These are phyloP conservation scores for Talaromyces sp. DNA, from an alignment of 2,329 filamentous ascomycete species.

Conservation along the genomic window DNA sequence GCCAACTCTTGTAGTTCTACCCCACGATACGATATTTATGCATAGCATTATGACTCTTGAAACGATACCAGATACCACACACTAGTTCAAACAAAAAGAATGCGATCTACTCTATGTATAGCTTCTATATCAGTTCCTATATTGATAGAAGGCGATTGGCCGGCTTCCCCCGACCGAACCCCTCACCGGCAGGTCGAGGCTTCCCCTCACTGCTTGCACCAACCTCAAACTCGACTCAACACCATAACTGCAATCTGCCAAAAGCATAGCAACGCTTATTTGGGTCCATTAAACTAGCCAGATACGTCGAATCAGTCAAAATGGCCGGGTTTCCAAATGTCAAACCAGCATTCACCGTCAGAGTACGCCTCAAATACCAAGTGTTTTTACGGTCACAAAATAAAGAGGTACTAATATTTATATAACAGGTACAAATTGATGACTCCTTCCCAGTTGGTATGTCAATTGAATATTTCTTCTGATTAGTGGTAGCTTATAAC, in stretches of 20 bases:
- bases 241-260: neutral
- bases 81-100: neutral
- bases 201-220: neutral
- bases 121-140: neutral
- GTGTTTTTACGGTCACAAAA: neutral
- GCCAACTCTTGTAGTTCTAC: neutral
- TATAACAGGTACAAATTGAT: neutral
- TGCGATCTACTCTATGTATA: neutral
- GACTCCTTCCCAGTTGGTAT: neutral
- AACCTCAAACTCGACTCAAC: neutral
- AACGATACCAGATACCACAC: neutral
- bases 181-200: neutral
- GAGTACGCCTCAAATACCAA: constrained; percentile 17
- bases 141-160: neutral
- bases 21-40: neutral
- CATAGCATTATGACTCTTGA: neutral
- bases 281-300: neutral
- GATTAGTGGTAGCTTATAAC: neutral
- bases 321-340: constrained; percentile 35
- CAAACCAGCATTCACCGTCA: constrained; percentile 37
- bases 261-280: neutral
- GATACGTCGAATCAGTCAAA: neutral
- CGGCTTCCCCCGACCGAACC: neutral
- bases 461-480: neutral
- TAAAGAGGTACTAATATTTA: neutral